Conservation (phyloP, 2,329 filamentous ascomycete species). For the Talaromyces sp. region DNA sequence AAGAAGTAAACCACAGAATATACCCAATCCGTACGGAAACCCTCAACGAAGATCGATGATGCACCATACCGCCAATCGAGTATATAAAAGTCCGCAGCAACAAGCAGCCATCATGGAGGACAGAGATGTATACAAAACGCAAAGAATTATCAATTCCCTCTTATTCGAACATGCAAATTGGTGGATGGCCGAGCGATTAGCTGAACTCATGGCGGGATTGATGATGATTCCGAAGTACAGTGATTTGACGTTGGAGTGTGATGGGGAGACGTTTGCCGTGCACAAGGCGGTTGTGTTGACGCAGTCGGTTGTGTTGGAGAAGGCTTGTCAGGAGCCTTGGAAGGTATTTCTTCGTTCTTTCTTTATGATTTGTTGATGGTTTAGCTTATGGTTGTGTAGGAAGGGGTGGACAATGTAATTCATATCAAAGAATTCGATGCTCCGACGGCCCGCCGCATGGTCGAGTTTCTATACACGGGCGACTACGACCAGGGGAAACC, state of each 20-base stretch:
- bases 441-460: slow-evolving; percentile 2
- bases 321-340: slow-evolving; percentile 7
- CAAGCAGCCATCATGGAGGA: not conserved
- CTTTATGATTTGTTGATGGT: not conserved
- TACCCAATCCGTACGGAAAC: not conserved
- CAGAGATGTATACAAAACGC: not conserved
- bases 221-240: slow-evolving; percentile 2
- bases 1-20: not conserved
- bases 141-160: not conserved
- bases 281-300: slow-evolving; percentile 17
- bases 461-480: slow-evolving; percentile 9
- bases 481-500: not conserved
- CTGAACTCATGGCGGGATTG: not conserved
- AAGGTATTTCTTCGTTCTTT: not conserved
- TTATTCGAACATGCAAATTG: not conserved
- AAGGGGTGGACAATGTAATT: slow-evolving; percentile 16
- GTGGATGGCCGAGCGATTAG: not conserved
- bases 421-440: slow-evolving; percentile 17
- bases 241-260: slow-evolving; percentile 17
- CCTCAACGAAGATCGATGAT: not conserved
- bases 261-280: slow-evolving; percentile 10
- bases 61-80: not conserved
- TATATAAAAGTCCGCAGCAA: not conserved
- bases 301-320: slow-evolving; percentile 14
- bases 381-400: slow-evolving; percentile 11